Evolutionary conservation across 768 basidiomycete species (phyloP), one percentile per base, ranked within the genome.

Genomic region (Podaxis mareebaensis): DNA sequence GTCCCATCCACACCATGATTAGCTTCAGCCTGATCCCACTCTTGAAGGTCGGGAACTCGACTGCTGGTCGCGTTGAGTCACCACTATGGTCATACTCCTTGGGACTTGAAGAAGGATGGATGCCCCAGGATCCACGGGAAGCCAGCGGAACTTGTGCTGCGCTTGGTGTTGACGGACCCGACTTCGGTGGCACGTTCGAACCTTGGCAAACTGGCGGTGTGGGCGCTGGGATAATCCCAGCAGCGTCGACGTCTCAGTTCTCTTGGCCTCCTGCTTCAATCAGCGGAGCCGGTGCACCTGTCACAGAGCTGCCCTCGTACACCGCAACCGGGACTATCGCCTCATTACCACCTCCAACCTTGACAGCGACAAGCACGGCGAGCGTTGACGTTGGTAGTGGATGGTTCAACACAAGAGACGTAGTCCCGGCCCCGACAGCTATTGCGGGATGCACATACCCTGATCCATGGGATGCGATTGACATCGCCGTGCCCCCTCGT

Each of bases 161-260:
- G 1, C 76, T 91, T 36, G 88, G 85, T 22, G 76, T 77, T 5
- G 56, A 74, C 4, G 74, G 73, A 11, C 68, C 72, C 5, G 49
- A 71, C 6, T 83, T 79, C 64, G 69, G 73, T 59, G 83, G 82
- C 4, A 77, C 79, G 2, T 85, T 88, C 66, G 66, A 81, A 30
- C 64, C 88, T 1, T 91, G 87, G 83, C 84, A 86, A 74, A 91
- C 89, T 40, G 93, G 92, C 42, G 91, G 88, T 42, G 69, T 81
- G 76, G 69, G 77, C 71, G 69, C 88, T 78, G 67, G 88, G 75
- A 59, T 81, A 76, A 59, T 83, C 74, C 63, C 82, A 81, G 69
- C 78, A 70, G 44, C 78, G 77, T 60, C 76, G 72, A 66, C 82
- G 67, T 65, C 71, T 2, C 69, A 72, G 15, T 81, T 77, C 64